Evolutionary conservation across 352 stramenopile genomes (phyloP).

Genomic region (Blastocystis sp.): DNA sequence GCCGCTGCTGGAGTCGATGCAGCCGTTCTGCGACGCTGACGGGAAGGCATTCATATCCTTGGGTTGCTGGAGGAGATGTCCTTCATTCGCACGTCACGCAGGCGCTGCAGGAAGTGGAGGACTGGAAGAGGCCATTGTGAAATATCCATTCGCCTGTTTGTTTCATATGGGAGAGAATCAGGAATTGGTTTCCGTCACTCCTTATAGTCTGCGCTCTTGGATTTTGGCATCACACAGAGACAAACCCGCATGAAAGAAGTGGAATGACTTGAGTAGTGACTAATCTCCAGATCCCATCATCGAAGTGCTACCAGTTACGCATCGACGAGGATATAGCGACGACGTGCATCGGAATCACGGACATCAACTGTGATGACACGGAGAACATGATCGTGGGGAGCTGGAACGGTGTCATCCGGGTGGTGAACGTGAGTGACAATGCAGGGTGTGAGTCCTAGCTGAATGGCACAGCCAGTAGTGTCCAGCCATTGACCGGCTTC

Average conservation of each 20-base stretch:
- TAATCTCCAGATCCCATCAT: constrained; percentile 24
- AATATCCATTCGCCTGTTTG: too few relatives aligned
- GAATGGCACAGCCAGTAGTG: constrained; percentile 4
- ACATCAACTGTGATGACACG: neutral
- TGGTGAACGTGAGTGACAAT: neutral
- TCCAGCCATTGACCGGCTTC: neutral
- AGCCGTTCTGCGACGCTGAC: constrained; percentile 29
- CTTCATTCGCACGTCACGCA: constrained; percentile 31
- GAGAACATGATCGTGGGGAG: constrained; percentile 29
- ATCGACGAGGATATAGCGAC: constrained; percentile 25
- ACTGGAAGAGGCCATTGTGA: too few relatives aligned
- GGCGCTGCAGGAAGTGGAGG: neutral
- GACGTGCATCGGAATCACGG: constrained; percentile 14
- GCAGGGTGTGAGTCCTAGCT: neutral
- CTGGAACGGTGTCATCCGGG: neutral
- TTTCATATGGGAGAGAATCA: too few relatives aligned
- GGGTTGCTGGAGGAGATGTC: neutral
- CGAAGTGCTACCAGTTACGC: constrained; percentile 14
- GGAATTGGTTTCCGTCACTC: too few relatives aligned
- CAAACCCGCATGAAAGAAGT: too few relatives aligned
- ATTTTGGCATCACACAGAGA: too few relatives aligned
- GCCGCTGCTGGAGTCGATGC: neutral
- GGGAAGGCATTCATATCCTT: constrained; percentile 64
- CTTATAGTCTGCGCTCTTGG: too few relatives aligned
- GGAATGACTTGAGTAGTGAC: too few relatives aligned